phyloP scores from a whole-genome alignment of 345 rosid species.

The Pugionium cornutum region DNA sequence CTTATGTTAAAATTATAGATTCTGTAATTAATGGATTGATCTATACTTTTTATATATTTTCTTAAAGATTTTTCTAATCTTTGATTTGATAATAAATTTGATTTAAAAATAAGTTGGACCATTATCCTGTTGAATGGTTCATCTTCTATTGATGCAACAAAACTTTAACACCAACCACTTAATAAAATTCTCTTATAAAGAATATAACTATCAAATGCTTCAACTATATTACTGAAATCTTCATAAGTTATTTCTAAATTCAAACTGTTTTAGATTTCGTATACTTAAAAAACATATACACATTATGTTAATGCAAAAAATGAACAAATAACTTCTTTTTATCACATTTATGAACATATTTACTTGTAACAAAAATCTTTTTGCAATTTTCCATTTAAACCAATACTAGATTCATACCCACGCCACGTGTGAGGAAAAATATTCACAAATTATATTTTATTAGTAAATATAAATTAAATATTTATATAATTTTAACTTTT shows the following conservation, averaged over 20 bases:
- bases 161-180: constrained; percentile 89
- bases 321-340: neutral
- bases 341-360: neutral
- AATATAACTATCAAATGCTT: constrained; percentile 54
- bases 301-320: constrained; percentile 1
- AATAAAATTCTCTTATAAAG: constrained; percentile 93
- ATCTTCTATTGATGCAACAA: constrained; percentile 77
- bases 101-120: constrained; percentile 53
- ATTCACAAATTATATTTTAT: no score
- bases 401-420: no score
- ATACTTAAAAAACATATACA: constrained; percentile 55
- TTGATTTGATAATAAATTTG: no score
- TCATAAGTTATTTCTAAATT: constrained; percentile 93
- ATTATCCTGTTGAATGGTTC: constrained; percentile 93
- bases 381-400: constrained; percentile 91
- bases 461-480: no score
- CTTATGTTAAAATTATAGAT: no score
- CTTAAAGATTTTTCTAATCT: no score
- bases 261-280: constrained; percentile 81
- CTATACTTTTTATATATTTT: no score
- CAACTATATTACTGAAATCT: constrained; percentile 94
- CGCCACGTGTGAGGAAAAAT: no score
- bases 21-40: no score
- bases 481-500: no score
- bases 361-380: constrained; percentile 87